phyloP scores from a whole-genome alignment of 164 flowering plant genomes.

The Nymphaea thermarum region DNA sequence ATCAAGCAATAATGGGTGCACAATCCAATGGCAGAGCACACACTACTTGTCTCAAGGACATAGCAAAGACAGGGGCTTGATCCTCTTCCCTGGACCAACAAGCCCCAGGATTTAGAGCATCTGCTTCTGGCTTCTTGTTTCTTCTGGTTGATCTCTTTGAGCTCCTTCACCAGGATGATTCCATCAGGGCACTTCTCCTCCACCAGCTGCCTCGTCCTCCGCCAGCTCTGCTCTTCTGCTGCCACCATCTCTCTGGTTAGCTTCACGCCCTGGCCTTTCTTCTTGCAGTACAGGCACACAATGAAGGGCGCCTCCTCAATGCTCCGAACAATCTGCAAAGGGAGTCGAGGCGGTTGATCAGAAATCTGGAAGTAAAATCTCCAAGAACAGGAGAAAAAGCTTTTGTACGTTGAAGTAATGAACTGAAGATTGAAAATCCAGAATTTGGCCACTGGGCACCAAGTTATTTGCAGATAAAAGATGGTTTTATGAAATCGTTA shows the following conservation, averaged over 20 bases:
- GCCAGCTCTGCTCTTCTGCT: constrained; percentile 13
- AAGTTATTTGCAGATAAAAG: too few relatives aligned
- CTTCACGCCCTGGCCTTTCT: not conserved
- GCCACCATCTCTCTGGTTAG: constrained; percentile 15
- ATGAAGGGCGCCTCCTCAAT: constrained; percentile 25
- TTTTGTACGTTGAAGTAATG: not conserved
- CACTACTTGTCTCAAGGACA: constrained; percentile 25
- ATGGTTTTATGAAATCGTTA: too few relatives aligned
- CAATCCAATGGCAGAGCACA: constrained; percentile 14
- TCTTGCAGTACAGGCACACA: constrained; percentile 17
- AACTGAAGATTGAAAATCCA: not conserved
- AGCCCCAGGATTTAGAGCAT: constrained; percentile 16
- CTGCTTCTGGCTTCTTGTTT: not conserved
- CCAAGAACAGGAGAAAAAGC: not conserved
- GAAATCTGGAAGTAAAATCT: not conserved
- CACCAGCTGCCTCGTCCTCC: constrained; percentile 16
- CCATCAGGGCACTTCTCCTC: constrained; percentile 19
- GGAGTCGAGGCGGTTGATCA: not conserved
- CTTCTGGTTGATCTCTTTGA: constrained; percentile 5
- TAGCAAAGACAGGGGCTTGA: constrained; percentile 16
- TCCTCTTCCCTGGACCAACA: constrained; percentile 29
- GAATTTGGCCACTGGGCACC: too few relatives aligned
- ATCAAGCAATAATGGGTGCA: constrained; percentile 30
- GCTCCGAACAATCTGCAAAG: constrained; percentile 23
- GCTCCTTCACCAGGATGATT: constrained; percentile 22